A percentile compares a stretch with the other conserved stretches of the same genome.
phyloP scores from a whole-genome alignment of 257 asterid species.

The Marsdenia floribunda region DNA sequence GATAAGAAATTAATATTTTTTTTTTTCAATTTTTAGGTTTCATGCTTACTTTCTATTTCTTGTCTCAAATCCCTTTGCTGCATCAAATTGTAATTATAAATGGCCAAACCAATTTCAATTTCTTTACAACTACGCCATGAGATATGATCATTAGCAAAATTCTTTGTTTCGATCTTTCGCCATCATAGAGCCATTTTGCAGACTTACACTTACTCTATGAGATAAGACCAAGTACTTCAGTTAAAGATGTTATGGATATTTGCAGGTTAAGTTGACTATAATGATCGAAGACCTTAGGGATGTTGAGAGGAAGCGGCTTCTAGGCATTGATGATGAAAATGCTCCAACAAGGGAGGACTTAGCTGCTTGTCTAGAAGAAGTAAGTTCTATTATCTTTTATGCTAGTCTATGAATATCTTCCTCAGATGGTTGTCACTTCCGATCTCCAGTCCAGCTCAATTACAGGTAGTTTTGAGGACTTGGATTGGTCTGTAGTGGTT shows the following conservation, averaged over 20 bases:
- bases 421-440: background rate
- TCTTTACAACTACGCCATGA: background rate
- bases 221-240: background rate
- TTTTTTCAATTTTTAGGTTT: background rate
- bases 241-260: slow-evolving; percentile 5
- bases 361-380: slow-evolving; percentile 76
- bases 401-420: too few relatives aligned
- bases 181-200: background rate
- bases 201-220: background rate
- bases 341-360: slow-evolving; percentile 95
- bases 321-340: slow-evolving; percentile 86
- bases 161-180: background rate
- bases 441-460: background rate
- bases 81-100: background rate
- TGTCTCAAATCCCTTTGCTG: background rate
- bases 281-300: slow-evolving; percentile 97
- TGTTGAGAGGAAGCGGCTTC: slow-evolving; percentile 83
- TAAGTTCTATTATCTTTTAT: slow-evolving; percentile 23
- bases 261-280: slow-evolving; percentile 74
- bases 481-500: background rate
- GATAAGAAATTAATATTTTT: background rate
- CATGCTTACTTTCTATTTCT: background rate
- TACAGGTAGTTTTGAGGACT: background rate
- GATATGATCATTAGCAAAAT: background rate
- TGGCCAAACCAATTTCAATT: background rate